A percentile compares a stretch with the other conserved stretches of the same genome.
Conservation (phyloP, 192 early-diverging fungal species). For the Coemansia sp. region DNA sequence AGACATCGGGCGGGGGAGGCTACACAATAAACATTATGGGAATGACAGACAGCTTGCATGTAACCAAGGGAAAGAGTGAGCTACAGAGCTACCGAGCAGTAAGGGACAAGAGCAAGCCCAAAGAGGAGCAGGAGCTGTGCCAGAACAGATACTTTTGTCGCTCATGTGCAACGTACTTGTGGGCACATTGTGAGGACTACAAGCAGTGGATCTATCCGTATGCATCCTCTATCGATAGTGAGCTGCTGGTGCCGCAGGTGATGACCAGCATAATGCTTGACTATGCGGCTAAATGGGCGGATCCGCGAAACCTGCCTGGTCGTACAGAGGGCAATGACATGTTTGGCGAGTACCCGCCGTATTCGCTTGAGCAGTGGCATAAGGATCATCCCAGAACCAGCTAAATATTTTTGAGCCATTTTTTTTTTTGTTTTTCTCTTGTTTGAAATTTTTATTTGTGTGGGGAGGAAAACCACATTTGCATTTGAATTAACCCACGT, state of each 20-base stretch:
- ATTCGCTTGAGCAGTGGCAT: slow-evolving; percentile 61
- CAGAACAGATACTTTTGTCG: slow-evolving; percentile 59
- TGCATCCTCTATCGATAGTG: slow-evolving; percentile 61
- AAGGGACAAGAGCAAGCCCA: slow-evolving; percentile 35
- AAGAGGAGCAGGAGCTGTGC: slow-evolving; percentile 42
- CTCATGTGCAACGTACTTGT: slow-evolving; percentile 58
- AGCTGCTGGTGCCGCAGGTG: slow-evolving; percentile 44
- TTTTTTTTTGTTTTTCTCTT: no score
- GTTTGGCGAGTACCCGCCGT: slow-evolving; percentile 57
- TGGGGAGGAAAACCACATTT: no score
- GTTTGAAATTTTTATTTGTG: no score
- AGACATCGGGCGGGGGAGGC: slow-evolving; percentile 61
- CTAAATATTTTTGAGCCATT: no score
- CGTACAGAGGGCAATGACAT: slow-evolving; percentile 14
- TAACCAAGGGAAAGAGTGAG: slow-evolving; percentile 34
- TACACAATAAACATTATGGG: slow-evolving; percentile 60
- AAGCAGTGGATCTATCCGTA: slow-evolving; percentile 44
- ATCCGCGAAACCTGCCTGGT: slow-evolving; percentile 23
- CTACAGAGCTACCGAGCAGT: slow-evolving; percentile 49
- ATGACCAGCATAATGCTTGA: slow-evolving; percentile 49
- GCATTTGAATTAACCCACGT: no score
- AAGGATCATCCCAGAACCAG: slow-evolving; percentile 31
- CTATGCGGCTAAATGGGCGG: slow-evolving; percentile 51
- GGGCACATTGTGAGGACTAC: slow-evolving; percentile 31
- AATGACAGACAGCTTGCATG: slow-evolving; percentile 30